Evolutionary conservation across 2,329 filamentous ascomycete genomes (phyloP).

Genomic region (Sporothrix brunneoviolacea): DNA sequence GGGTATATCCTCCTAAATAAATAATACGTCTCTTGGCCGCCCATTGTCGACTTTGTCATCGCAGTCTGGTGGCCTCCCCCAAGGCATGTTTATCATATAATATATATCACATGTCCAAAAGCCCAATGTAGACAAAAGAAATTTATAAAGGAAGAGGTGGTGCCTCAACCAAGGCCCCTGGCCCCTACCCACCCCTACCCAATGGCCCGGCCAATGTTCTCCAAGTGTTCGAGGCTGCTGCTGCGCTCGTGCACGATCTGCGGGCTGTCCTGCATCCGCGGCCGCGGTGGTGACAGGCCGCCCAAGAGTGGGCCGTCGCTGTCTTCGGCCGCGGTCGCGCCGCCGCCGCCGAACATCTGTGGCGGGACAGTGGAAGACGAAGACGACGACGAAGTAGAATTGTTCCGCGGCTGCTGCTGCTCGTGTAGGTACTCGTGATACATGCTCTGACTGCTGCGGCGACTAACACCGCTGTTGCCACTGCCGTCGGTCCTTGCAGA

Average conservation of each 20-base stretch:
- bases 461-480: constrained; percentile 28
- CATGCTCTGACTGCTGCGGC: constrained; percentile 22
- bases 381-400: too few species aligned
- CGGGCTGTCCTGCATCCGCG: neutral
- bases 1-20: constrained; percentile 1
- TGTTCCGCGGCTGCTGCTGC: neutral
- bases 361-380: neutral
- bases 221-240: neutral
- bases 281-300: constrained; percentile 43
- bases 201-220: constrained; percentile 6
- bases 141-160: too few species aligned
- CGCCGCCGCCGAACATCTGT: neutral
- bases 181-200: too few species aligned
- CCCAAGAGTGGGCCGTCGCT: constrained; percentile 40
- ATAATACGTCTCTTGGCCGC: neutral
- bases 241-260: neutral
- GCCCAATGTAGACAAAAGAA: neutral
- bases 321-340: neutral
- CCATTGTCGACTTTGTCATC: too few species aligned
- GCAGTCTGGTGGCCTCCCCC: neutral
- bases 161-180: too few species aligned
- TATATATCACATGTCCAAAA: too few species aligned
- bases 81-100: too few species aligned
- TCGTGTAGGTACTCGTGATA: constrained; percentile 8
- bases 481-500: constrained; percentile 12